phyloP scores from a whole-genome alignment of 2,329 filamentous ascomycete species.

The Scedosporium apiospermum region DNA sequence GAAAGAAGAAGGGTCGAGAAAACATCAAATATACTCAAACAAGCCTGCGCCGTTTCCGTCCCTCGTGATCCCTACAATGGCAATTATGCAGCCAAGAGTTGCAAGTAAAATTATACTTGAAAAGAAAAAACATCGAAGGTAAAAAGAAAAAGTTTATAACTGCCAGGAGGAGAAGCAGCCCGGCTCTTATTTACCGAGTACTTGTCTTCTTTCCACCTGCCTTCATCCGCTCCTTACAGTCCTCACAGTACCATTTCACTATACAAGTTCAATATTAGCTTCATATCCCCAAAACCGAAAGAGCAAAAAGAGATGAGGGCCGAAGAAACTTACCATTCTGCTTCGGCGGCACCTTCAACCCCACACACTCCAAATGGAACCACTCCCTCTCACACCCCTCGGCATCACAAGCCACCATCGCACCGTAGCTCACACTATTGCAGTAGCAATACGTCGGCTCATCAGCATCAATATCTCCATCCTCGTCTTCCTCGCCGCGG shows the following conservation, averaged over 20 bases:
- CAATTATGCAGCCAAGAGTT: too few species aligned
- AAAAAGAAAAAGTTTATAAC: too few species aligned
- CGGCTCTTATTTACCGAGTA: slow-evolving; percentile 25
- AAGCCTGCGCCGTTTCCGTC: too few species aligned
- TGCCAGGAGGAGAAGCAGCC: too few species aligned
- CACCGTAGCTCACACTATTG: slow-evolving; percentile 69
- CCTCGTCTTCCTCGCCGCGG: slow-evolving; percentile 22
- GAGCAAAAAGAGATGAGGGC: slow-evolving; percentile 1
- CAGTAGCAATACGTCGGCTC: slow-evolving; percentile 75
- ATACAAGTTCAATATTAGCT: slow-evolving; percentile 18
- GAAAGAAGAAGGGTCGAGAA: too few species aligned
- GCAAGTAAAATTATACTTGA: too few species aligned
- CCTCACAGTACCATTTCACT: slow-evolving; percentile 79
- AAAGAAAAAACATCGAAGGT: too few species aligned
- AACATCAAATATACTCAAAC: too few species aligned
- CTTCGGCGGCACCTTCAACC: slow-evolving; percentile 67
- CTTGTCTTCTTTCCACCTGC: slow-evolving; percentile 42
- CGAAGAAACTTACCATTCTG: slow-evolving; percentile 53
- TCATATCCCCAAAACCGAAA: slow-evolving; percentile 7
- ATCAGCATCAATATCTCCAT: slow-evolving; percentile 56
- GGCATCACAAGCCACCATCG: slow-evolving; percentile 76
- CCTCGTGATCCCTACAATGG: too few species aligned
- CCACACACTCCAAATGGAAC: slow-evolving; percentile 79
- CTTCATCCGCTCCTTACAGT: slow-evolving; percentile 61
- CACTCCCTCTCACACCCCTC: slow-evolving; percentile 66